A percentile compares a stretch with the other conserved stretches of the same genome.
These are phyloP conservation scores for Tetrahymena thermophila DNA, from an alignment of 73 alveolate genomes.

Conservation along the genomic window DNA sequence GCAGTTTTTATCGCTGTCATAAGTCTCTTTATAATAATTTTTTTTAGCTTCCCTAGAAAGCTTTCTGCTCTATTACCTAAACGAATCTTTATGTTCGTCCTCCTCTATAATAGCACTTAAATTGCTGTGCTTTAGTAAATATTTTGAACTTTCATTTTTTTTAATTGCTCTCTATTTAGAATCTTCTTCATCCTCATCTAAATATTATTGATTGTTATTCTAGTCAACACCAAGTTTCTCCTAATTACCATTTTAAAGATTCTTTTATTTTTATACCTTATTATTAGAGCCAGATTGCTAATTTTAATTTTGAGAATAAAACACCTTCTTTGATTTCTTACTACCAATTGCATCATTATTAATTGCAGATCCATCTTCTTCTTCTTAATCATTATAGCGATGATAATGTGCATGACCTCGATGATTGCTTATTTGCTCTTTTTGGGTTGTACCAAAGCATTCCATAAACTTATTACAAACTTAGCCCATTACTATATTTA, in stretches of 20 bases:
- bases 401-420: background rate
- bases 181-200: background rate
- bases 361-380: background rate
- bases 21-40: background rate
- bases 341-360: background rate
- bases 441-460: background rate
- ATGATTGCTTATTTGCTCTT: background rate
- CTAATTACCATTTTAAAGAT: background rate
- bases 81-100: background rate
- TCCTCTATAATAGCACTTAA: background rate
- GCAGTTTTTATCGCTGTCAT: background rate
- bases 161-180: background rate
- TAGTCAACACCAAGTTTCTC: background rate
- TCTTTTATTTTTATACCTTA: background rate
- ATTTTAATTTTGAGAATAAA: background rate
- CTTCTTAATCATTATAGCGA: background rate
- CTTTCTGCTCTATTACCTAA: background rate
- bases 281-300: background rate
- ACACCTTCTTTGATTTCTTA: background rate
- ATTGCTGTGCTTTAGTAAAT: background rate
- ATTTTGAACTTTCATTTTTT: background rate
- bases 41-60: background rate
- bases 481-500: background rate
- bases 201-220: background rate
- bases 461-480: background rate